Conservation (phyloP, 192 early-diverging fungal genomes). For the Entomortierella chlamydospora region DNA sequence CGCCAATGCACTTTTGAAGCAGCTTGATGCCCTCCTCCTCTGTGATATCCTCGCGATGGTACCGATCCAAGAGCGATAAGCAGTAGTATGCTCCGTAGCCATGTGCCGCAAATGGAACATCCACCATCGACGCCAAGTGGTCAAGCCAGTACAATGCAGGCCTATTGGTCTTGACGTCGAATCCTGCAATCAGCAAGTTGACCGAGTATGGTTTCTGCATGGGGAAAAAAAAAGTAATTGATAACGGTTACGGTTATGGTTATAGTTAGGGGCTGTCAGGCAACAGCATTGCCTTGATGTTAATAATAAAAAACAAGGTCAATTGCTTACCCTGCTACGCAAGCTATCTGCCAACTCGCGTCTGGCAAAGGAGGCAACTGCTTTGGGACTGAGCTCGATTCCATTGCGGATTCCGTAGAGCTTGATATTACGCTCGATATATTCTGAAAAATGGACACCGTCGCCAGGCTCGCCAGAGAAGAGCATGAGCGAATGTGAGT, state of each 20-base stretch:
- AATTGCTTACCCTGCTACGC: constrained; percentile 72
- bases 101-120: constrained; percentile 89
- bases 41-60: constrained; percentile 84
- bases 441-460: constrained; percentile 94
- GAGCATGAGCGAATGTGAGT: constrained; percentile 84
- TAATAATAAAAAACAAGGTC: neutral
- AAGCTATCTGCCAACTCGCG: constrained; percentile 89
- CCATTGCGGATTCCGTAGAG: constrained; percentile 92
- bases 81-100: constrained; percentile 94
- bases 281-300: too few species aligned
- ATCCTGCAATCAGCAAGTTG: constrained; percentile 90
- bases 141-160: constrained; percentile 94
- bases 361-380: constrained; percentile 85
- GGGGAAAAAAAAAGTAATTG: constrained; percentile 4
- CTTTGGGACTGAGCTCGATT: constrained; percentile 81
- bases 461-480: constrained; percentile 94
- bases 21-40: constrained; percentile 89
- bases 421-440: constrained; percentile 92
- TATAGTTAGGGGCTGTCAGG: neutral
- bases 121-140: constrained; percentile 82
- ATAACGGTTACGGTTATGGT: neutral
- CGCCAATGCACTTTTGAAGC: constrained; percentile 84
- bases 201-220: constrained; percentile 86
- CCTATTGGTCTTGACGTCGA: constrained; percentile 75
- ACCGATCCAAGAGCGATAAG: constrained; percentile 91